These are phyloP conservation scores for Leccinum longicurvipes DNA, from an alignment of 768 basidiomycete species.

Conservation along the genomic window DNA sequence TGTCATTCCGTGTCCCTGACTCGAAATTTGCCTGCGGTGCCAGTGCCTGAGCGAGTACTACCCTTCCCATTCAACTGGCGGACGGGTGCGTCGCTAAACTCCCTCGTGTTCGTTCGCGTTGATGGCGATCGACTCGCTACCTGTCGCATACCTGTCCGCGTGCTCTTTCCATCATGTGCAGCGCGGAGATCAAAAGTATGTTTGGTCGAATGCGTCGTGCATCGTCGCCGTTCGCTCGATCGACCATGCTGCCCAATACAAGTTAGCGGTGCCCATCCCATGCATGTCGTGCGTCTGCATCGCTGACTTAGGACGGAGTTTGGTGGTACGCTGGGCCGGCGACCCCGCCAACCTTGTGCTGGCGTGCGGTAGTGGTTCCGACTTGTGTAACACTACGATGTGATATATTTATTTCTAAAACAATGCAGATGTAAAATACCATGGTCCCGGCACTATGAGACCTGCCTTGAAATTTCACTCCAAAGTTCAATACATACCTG, in stretches of 20 bases:
- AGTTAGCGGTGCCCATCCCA: not conserved
- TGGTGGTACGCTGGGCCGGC: fast-evolving
- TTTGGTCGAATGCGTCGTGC: not conserved
- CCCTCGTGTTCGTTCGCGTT: slow-evolving; percentile 8
- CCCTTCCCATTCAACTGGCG: slow-evolving; percentile 1
- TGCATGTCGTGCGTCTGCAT: not conserved
- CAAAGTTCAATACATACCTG: too few relatives aligned
- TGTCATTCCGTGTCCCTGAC: not conserved
- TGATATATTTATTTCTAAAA: too few relatives aligned
- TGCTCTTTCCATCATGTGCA: too few relatives aligned
- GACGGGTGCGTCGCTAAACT: slow-evolving; percentile 1
- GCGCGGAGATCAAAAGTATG: not conserved
- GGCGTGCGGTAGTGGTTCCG: too few relatives aligned
- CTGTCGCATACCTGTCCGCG: not conserved
- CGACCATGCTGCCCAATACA: not conserved
- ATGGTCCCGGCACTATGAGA: too few relatives aligned
- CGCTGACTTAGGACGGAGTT: not conserved
- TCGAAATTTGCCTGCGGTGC: slow-evolving; percentile 6
- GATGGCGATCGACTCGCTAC: not conserved
- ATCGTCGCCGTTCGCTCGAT: not conserved
- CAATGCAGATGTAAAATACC: too few relatives aligned
- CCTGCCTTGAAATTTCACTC: too few relatives aligned
- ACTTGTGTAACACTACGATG: too few relatives aligned
- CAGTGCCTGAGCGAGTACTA: not conserved
- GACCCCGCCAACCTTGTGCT: too few relatives aligned